Base-by-base conservation (phyloP, 2,329 filamentous ascomycete species). In the Plenodomus biglobosus region DNA sequence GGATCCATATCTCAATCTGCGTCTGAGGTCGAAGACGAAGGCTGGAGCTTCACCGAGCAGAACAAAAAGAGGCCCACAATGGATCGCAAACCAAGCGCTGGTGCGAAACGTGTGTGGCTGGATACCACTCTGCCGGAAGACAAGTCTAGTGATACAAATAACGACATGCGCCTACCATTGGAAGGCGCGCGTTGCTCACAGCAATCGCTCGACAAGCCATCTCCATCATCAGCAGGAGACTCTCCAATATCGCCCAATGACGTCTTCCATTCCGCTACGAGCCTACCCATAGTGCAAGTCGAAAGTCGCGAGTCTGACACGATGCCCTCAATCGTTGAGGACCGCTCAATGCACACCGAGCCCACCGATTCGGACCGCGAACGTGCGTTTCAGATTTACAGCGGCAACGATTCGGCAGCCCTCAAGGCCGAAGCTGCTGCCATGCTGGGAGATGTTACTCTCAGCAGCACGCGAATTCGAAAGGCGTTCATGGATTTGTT, bases 401-500 rank as follows among this genome's bases (percentile, higher is more conserved):
- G 92, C 47, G 91, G 92, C 34, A 84, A 86, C 51, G 91, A 96
- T 65, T 85, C 90, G 42, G 87, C 92, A 50, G 85, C 94, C 18
- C 80, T 81, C 35, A 91, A 90, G 64, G 84, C 87, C 24, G 86
- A 87, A 66, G 90, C 92, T 15, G 91, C 92, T 20, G 82, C 90
- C 21, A 95, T 90, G 85, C 85, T 96, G 73, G 94, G 94, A 59
- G 90, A 94, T 57, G 69, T 76, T 20, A 80, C 78, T 13, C 69
- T 76, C 7, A 75, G 79, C 37, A 81, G 81, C 59, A 74, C 74
- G 36, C 74, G 75, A 46, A 76, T 81, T n/a, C 74, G 85, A 40
- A 78, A 79, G 56, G 92, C 92, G 0, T 99, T 96, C 72, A 95
- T 99, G 87, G 85, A 90, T 52, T 77, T 96, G 10, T 96, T 92